These are phyloP conservation scores for Cyberlindnera bimundalis DNA, from an alignment of 805 yeast species.

Conservation along the genomic window DNA sequence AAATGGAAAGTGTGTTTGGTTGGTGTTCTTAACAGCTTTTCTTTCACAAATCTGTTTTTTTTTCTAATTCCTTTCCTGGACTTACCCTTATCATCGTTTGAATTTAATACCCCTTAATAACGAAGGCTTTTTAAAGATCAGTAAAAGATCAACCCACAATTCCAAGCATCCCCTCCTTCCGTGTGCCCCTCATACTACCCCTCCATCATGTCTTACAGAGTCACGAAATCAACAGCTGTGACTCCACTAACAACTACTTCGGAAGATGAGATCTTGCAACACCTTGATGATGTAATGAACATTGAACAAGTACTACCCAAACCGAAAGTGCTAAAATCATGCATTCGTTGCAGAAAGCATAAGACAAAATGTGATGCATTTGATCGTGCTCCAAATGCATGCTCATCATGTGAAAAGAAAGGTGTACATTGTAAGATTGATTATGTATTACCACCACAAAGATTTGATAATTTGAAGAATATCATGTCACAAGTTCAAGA, in stretches of 20 bases:
- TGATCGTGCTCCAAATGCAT: conserved; percentile 49
- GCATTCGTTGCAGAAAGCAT: conserved; percentile 61
- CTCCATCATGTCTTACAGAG: conserved; percentile 5
- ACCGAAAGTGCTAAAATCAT: conserved; percentile 50
- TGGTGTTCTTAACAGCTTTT: too few species aligned
- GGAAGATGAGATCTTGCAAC: conserved; percentile 9
- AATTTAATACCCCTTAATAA: too few species aligned
- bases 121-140: too few species aligned
- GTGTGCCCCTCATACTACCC: conserved; percentile 1
- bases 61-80: too few species aligned
- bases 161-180: neutral
- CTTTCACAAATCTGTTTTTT: too few species aligned
- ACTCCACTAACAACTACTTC: neutral
- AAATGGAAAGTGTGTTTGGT: too few species aligned
- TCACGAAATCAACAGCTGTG: conserved; percentile 3
- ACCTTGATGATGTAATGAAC: conserved; percentile 6
- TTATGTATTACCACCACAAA: conserved; percentile 48
- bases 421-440: conserved; percentile 53
- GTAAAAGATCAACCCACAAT: neutral
- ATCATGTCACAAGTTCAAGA: conserved; percentile 19
- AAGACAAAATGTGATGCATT: conserved; percentile 64
- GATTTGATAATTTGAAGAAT: conserved; percentile 28
- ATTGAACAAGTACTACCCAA: conserved; percentile 22
- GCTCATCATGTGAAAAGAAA: conserved; percentile 52
- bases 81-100: too few species aligned